Percentiles rank a stretch among this genome's conserved stretches.
Conservation (phyloP, 1,139 yeast species). For the Eremothecium gossypii region DNA sequence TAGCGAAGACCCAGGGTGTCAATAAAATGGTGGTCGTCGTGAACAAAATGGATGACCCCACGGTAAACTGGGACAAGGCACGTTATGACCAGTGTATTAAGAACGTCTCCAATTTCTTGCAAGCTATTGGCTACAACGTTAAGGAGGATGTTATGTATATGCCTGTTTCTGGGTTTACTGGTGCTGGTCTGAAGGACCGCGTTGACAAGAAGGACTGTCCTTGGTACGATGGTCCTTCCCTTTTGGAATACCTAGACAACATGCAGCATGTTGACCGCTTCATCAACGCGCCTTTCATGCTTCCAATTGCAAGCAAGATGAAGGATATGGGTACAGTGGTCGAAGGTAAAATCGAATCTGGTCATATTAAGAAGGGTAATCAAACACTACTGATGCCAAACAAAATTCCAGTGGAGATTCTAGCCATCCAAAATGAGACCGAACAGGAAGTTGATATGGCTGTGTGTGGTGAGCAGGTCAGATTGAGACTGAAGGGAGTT, state of each 20-base stretch:
- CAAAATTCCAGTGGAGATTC: slow-evolving; percentile 70
- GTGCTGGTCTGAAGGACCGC: slow-evolving; percentile 90
- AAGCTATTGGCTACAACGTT: slow-evolving; percentile 77
- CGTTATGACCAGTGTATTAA: slow-evolving; percentile 92
- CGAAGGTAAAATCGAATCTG: slow-evolving; percentile 97
- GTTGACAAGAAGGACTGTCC: slow-evolving; percentile 65
- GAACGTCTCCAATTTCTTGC: slow-evolving; percentile 68
- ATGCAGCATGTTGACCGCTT: slow-evolving; percentile 80
- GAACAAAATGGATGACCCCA: slow-evolving; percentile 98
- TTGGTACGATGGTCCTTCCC: slow-evolving; percentile 91
- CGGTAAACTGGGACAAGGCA: slow-evolving; percentile 91
- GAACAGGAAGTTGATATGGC: slow-evolving; percentile 92
- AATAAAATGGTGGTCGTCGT: slow-evolving; percentile 84
- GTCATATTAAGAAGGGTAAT: slow-evolving; percentile 76
- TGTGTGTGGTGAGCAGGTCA: slow-evolving; percentile 92
- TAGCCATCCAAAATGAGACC: slow-evolving; percentile 84
- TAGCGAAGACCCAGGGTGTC: slow-evolving; percentile 87
- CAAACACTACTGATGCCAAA: slow-evolving; percentile 86
- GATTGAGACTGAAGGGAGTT: slow-evolving; percentile 84
- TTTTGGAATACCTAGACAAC: slow-evolving; percentile 78
- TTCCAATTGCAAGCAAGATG: slow-evolving; percentile 91
- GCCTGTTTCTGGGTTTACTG: slow-evolving; percentile 98
- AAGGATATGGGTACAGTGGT: slow-evolving; percentile 94
- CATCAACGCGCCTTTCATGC: slow-evolving; percentile 91
- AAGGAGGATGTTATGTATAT: slow-evolving; percentile 79